These are phyloP conservation scores for Penicillium canariense DNA, from an alignment of 495 filamentous ascomycete species.

Conservation along the genomic window DNA sequence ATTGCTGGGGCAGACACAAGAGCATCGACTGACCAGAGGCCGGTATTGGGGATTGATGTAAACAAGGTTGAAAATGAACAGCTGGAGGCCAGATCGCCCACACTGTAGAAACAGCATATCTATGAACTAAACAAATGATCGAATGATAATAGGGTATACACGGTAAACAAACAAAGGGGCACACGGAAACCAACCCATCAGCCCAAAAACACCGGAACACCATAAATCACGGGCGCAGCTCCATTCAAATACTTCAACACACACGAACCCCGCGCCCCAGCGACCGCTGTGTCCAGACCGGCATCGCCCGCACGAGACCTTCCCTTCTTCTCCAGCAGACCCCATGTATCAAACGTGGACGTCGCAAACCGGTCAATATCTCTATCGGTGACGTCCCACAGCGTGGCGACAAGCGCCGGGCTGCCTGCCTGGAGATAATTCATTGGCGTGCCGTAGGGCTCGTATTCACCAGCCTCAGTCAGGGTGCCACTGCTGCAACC, in stretches of 20 bases:
- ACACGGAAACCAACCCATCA: conserved; percentile 1
- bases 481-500: conserved; percentile 81
- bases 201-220: conserved; percentile 81
- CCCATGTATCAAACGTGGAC: conserved; percentile 78
- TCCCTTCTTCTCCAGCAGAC: conserved; percentile 51
- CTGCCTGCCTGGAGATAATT: conserved; percentile 85
- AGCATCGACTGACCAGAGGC: no score
- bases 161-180: background rate
- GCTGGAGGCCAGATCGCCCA: no score
- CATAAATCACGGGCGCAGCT: conserved; percentile 90
- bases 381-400: conserved; percentile 97
- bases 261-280: conserved; percentile 67
- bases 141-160: background rate
- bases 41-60: no score
- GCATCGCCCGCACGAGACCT: conserved; percentile 19
- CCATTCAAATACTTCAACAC: conserved; percentile 88
- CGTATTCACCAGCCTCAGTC: conserved; percentile 80
- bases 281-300: conserved; percentile 75
- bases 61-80: no score
- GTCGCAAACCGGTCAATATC: conserved; percentile 92
- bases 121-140: background rate
- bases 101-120: background rate
- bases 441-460: conserved; percentile 83
- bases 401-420: conserved; percentile 78
- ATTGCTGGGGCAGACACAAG: no score